These are phyloP conservation scores for Blastobotrys terrestris DNA, from an alignment of 805 yeast species.

Conservation along the genomic window DNA sequence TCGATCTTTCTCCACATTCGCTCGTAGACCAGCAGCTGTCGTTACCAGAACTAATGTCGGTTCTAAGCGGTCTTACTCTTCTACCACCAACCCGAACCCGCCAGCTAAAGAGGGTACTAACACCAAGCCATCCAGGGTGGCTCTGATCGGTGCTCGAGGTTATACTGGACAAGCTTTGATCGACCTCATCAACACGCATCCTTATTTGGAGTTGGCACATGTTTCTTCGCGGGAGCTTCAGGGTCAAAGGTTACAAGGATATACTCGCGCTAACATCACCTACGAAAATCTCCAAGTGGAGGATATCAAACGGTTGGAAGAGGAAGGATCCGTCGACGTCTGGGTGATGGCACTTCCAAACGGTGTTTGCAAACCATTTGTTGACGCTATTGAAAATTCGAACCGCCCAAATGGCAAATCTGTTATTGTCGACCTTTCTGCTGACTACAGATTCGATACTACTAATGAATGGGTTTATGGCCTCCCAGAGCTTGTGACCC, in stretches of 20 bases:
- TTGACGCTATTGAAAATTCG: slow-evolving; percentile 34
- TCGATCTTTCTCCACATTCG: slow-evolving; percentile 23
- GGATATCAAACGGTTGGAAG: slow-evolving; percentile 75
- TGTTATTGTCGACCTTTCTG: slow-evolving; percentile 85
- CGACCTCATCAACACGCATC: slow-evolving; percentile 79
- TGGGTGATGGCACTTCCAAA: slow-evolving; percentile 99
- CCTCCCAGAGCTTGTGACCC: slow-evolving; percentile 75
- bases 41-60: not conserved
- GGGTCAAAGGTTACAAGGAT: slow-evolving; percentile 83
- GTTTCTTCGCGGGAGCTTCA: slow-evolving; percentile 93
- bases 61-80: slow-evolving; percentile 13
- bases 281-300: slow-evolving; percentile 85
- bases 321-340: slow-evolving; percentile 72
- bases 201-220: slow-evolving; percentile 78
- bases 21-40: slow-evolving; percentile 6
- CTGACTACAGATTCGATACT: slow-evolving; percentile 91
- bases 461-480: slow-evolving; percentile 91
- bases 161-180: slow-evolving; percentile 93
- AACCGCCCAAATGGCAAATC: slow-evolving; percentile 47
- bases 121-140: slow-evolving; percentile 63
- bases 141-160: slow-evolving; percentile 97
- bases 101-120: slow-evolving; percentile 63
- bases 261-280: slow-evolving; percentile 69
- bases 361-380: slow-evolving; percentile 74
- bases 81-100: slow-evolving; percentile 54